These are phyloP conservation scores for Colletotrichum sp. DNA, from an alignment of 2,329 filamentous ascomycete genomes.

Conservation along the genomic window DNA sequence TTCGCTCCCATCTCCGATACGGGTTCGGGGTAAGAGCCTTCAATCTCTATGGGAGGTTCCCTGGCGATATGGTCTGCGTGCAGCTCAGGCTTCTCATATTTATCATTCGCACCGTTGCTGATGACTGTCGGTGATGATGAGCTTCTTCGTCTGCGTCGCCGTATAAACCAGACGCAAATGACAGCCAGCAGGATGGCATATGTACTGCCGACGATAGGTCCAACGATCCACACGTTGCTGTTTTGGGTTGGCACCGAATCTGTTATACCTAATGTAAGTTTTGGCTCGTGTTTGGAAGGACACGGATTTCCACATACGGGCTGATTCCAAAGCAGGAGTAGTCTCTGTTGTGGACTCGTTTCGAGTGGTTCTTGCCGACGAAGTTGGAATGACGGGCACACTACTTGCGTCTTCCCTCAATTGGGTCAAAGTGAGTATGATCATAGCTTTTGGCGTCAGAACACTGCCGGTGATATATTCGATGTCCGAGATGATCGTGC, in stretches of 20 bases:
- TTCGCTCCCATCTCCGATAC: background rate
- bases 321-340: background rate
- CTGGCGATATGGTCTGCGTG: background rate
- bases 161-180: background rate
- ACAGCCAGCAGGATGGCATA: background rate
- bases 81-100: background rate
- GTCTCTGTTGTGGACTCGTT: background rate
- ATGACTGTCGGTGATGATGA: too few species aligned
- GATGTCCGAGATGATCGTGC: background rate
- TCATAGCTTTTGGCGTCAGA: background rate
- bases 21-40: background rate
- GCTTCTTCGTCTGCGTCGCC: background rate
- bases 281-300: background rate
- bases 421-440: background rate
- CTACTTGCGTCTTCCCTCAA: background rate
- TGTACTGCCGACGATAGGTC: background rate
- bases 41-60: background rate
- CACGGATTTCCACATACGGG: background rate
- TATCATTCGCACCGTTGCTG: background rate
- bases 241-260: background rate
- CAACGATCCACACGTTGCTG: background rate
- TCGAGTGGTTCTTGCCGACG: background rate
- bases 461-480: accelerated
- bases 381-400: background rate
- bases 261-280: background rate